Evolutionary conservation across 2,329 filamentous ascomycete genomes (phyloP), one percentile per base, ranked within the genome.

Genomic region (Biscogniauxia mediterranea): DNA sequence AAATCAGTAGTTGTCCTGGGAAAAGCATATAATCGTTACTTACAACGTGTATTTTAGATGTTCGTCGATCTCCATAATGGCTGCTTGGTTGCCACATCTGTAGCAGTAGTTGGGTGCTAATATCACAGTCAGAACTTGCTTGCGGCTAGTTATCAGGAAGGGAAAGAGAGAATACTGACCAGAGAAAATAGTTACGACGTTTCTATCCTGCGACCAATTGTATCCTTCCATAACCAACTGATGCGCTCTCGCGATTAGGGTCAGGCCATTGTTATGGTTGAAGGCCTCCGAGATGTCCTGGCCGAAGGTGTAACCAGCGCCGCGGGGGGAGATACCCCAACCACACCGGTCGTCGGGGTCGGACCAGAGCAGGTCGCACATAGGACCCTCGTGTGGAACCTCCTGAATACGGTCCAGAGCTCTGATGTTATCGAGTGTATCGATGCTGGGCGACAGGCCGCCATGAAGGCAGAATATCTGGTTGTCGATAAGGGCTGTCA

Each of bases 31-130:
- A 19, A 32, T 46, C 49, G 15, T 28, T 53, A 88, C 93, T 79
- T 85, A 97, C 94, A 99, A 98, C 74, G 95, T 98, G 80, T 98
- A 99, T 83, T 99, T 98, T 75, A 99, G 82, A 78, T 98, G 93
- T 81, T 99, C 95, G 69, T 98, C 95, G 78, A 99, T 99, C 80
- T 98, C 95, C 95, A 99, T 99, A 77, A 99, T 98, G n/a, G 95
- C 95, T 60, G 95, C 95, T 80, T 98, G 95, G 80, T 99, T 99
- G 75, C 95, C 95, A 75, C 95, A 99, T 77, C 95, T 88, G 84
- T 99, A 98, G 83, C 94, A 99, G 84, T 99, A 99, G 78, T 94
- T 94, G 66, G 91, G 91, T 58, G 91, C 91, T 88, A 73, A 25
- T 52, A 9, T 52, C 17, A 54, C 25, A 17, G 61, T 60, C 59